Conservation (phyloP, 495 filamentous ascomycete species). For the Penicillium canescens region DNA sequence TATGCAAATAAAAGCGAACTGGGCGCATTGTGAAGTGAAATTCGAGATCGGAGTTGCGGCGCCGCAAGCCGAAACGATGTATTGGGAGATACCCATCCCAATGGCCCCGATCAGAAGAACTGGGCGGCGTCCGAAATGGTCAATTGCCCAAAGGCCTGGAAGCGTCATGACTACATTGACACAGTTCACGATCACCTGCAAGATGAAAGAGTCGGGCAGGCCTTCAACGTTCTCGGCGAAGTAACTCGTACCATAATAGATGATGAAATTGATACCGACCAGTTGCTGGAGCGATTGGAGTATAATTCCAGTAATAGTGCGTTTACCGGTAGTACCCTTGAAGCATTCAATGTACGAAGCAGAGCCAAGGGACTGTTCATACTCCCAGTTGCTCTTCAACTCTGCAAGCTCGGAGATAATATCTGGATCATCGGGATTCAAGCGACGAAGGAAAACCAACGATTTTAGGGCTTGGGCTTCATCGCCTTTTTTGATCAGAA, state of each 20-base stretch:
- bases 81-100: conserved; percentile 65
- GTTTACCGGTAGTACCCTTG: conserved; percentile 50
- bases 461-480: conserved; percentile 40
- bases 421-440: conserved; percentile 53
- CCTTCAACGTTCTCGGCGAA: conserved; percentile 56
- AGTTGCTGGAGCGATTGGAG: conserved; percentile 77
- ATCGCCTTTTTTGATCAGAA: conserved; percentile 55
- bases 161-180: conserved; percentile 67
- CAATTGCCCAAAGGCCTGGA: conserved; percentile 65
- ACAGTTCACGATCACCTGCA: conserved; percentile 61
- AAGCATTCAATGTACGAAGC: conserved; percentile 11
- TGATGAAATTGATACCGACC: conserved; percentile 69
- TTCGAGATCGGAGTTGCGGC: conserved; percentile 42
- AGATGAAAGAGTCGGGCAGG: conserved; percentile 59
- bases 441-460: conserved; percentile 41
- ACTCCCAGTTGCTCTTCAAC: conserved; percentile 73
- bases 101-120: conserved; percentile 66
- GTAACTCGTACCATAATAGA: conserved; percentile 72
- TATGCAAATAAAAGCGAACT: conserved; percentile 67
- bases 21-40: conserved; percentile 32
- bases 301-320: conserved; percentile 67
- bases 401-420: conserved; percentile 70
- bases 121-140: conserved; percentile 66
- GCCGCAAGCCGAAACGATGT: conserved; percentile 64
- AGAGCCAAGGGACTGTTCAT: conserved; percentile 61